phyloP scores from a whole-genome alignment of 805 yeast genomes.

The Cyberlindnera sargentensis region DNA sequence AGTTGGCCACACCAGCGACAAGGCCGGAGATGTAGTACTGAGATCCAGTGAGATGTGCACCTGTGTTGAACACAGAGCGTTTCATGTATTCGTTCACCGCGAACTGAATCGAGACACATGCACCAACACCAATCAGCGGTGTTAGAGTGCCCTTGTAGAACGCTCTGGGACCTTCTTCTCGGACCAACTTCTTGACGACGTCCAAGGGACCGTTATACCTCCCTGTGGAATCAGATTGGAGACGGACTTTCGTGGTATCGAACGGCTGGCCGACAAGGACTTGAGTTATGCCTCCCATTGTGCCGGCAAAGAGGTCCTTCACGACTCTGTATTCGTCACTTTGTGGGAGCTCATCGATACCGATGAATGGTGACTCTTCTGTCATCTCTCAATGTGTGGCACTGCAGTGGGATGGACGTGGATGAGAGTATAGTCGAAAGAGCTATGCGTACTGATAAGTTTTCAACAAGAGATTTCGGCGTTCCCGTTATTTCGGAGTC shows the following conservation, averaged over 20 bases:
- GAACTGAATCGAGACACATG: slow-evolving; percentile 94
- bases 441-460: too few species aligned
- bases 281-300: slow-evolving; percentile 93
- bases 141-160: slow-evolving; percentile 93
- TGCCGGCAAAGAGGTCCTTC: slow-evolving; percentile 55
- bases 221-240: slow-evolving; percentile 70
- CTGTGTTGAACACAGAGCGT: slow-evolving; percentile 47
- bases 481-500: too few species aligned
- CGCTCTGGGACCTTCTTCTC: slow-evolving; percentile 78
- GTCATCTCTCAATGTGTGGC: slow-evolving; percentile 5
- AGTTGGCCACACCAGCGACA: slow-evolving; percentile 89
- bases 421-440: too few species aligned
- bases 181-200: slow-evolving; percentile 62
- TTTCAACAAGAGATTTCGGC: too few species aligned
- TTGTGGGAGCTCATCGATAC: slow-evolving; percentile 5
- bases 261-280: slow-evolving; percentile 95
- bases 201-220: slow-evolving; percentile 67
- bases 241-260: slow-evolving; percentile 88
- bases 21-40: slow-evolving; percentile 83
- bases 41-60: slow-evolving; percentile 37
- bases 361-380: slow-evolving; percentile 10
- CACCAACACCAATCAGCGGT: slow-evolving; percentile 94
- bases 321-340: slow-evolving; percentile 18
- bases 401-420: too few species aligned
- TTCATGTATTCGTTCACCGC: slow-evolving; percentile 95